These are phyloP conservation scores for Mucuna pruriens DNA, from an alignment of 306 rosid species.

Conservation along the genomic window DNA sequence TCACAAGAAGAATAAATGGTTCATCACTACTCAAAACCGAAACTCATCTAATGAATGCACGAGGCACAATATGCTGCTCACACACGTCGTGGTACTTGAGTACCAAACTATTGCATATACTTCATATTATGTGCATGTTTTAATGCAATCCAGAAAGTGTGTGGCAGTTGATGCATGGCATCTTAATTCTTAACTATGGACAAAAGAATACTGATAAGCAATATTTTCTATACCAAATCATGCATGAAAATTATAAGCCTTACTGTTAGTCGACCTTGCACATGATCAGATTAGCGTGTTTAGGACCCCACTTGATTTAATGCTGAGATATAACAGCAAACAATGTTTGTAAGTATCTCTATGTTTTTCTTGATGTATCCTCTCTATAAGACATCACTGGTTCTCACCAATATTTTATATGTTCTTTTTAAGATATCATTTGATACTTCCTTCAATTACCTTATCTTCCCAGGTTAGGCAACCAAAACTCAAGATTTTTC, in stretches of 20 bases:
- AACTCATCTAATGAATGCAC: slow-evolving; percentile 36
- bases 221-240: slow-evolving; percentile 15
- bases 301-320: slow-evolving; percentile 63
- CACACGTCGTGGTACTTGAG: slow-evolving; percentile 20
- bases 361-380: slow-evolving; percentile 58
- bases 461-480: slow-evolving; percentile 46
- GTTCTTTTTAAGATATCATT: slow-evolving; percentile 50
- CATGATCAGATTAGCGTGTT: slow-evolving; percentile 40
- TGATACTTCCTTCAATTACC: slow-evolving; percentile 36
- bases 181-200: slow-evolving; percentile 23
- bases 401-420: slow-evolving; percentile 44
- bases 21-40: slow-evolving; percentile 33
- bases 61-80: slow-evolving; percentile 47
- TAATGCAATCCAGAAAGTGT: slow-evolving; percentile 29
- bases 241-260: slow-evolving; percentile 22
- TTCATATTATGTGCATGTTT: slow-evolving; percentile 30
- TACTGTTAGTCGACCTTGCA: slow-evolving; percentile 44
- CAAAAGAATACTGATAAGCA: slow-evolving; percentile 26
- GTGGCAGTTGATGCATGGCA: slow-evolving; percentile 8
- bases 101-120: slow-evolving; percentile 15
- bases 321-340: slow-evolving; percentile 49
- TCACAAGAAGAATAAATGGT: slow-evolving; percentile 32
- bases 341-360: slow-evolving; percentile 68
- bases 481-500: slow-evolving; percentile 49
- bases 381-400: slow-evolving; percentile 40